These are phyloP conservation scores for Alternaria novae-zelandiae DNA, from an alignment of 2,329 filamentous ascomycete species.

Conservation along the genomic window DNA sequence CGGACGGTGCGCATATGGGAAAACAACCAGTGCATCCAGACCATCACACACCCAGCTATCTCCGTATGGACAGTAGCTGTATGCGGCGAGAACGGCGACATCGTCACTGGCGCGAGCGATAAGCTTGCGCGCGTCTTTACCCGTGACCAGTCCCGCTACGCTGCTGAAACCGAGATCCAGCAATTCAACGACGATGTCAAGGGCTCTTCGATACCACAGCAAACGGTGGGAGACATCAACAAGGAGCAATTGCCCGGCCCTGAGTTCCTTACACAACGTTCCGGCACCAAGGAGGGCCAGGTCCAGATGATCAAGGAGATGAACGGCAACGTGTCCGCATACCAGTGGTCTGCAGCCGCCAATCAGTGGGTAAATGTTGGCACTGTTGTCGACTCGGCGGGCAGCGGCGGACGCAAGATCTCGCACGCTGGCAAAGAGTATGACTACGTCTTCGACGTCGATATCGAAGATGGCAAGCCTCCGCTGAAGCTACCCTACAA, in stretches of 20 bases:
- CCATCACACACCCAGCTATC: conserved; percentile 95
- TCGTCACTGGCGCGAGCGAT: conserved; percentile 93
- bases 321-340: conserved; percentile 82
- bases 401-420: conserved; percentile 70
- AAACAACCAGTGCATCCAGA: conserved; percentile 83
- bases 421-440: conserved; percentile 85
- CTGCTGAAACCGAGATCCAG: conserved; percentile 69
- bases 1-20: conserved; percentile 92
- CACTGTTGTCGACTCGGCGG: conserved; percentile 90
- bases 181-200: conserved; percentile 84
- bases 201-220: conserved; percentile 83
- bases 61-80: conserved; percentile 95
- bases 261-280: conserved; percentile 80
- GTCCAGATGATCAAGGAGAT: conserved; percentile 87
- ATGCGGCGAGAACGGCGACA: conserved; percentile 82
- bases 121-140: conserved; percentile 85
- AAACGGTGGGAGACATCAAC: conserved; percentile 78
- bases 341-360: conserved; percentile 77
- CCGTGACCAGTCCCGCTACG: conserved; percentile 71
- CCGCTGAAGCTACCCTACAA: conserved; percentile 95
- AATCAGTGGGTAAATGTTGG: conserved; percentile 85
- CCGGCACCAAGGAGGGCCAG: conserved; percentile 94
- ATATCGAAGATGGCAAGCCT: conserved; percentile 93
- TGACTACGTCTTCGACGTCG: conserved; percentile 95
- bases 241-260: conserved; percentile 90